Evolutionary conservation across 1,284 basidiomycete genomes (phyloP).

Genomic region (Boletus subluridellus): DNA sequence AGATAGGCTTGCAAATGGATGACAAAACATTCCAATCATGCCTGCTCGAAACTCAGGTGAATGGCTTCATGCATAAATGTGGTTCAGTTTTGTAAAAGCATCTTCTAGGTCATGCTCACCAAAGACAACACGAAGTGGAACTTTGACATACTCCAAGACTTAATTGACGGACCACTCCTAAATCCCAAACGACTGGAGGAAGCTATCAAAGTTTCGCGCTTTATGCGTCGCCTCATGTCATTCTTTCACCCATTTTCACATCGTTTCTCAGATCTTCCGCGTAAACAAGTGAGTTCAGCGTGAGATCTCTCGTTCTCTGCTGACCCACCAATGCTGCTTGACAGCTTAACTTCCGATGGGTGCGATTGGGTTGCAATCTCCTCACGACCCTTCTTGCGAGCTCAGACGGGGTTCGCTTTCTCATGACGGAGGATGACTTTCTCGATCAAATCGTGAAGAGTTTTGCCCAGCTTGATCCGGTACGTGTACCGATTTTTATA

Average conservation of each 20-base stretch:
- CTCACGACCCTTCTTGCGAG: conserved; percentile 82
- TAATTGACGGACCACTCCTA: conserved; percentile 89
- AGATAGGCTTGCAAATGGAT: conserved; percentile 89
- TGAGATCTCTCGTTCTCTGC: background rate
- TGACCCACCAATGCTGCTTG: background rate
- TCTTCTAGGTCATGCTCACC: conserved; percentile 70
- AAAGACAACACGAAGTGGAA: conserved; percentile 95
- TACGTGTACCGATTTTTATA: conserved; percentile 38
- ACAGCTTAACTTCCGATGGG: conserved; percentile 77
- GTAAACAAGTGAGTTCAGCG: conserved; percentile 54
- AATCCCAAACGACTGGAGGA: conserved; percentile 96
- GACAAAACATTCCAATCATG: conserved; percentile 83
- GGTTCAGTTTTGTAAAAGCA: conserved; percentile 8
- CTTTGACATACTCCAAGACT: conserved; percentile 81
- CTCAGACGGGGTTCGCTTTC: conserved; percentile 79
- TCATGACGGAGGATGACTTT: conserved; percentile 82
- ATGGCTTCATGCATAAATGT: conserved; percentile 11
- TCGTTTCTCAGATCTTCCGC: conserved; percentile 81
- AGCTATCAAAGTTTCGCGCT: conserved; percentile 86
- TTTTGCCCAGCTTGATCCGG: conserved; percentile 90
- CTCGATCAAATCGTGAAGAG: conserved; percentile 83
- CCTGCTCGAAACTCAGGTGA: conserved; percentile 80
- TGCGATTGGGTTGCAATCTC: conserved; percentile 79
- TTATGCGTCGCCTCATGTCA: conserved; percentile 81
- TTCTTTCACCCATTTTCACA: conserved; percentile 90